Base-by-base conservation (phyloP, 2,329 filamentous ascomycete genomes). In the Ascochyta viciae-villosae region DNA sequence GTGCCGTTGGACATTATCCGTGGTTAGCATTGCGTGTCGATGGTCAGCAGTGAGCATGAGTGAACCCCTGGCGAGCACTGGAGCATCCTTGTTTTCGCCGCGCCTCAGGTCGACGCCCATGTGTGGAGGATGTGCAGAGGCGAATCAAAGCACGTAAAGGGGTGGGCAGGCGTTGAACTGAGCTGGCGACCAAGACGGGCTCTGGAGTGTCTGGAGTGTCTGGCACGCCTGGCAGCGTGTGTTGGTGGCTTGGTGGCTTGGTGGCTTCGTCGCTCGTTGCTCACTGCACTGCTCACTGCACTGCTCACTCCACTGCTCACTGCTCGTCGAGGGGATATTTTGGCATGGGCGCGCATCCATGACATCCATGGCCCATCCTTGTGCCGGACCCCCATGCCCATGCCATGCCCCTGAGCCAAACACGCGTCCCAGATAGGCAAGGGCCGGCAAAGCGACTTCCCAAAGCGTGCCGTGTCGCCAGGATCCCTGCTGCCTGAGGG, bases 381-480 rank as follows among this genome's bases (percentile, higher is more conserved):
- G 38, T 50, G 51, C 52, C 41, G n/a, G 48, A 33, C 27, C 24
- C 45, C 29, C 48, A 48, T 23, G 45, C 63, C 63, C 60, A 62
- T 64, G 62, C 27, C 27, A 63, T 15, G 16, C 24, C 13, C 35
- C 26, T 31, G 29, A 31, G 33, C 33, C 15, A 39, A 23, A 49
- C 31, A 58, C 41, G 50, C 27, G 42, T 48, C 62, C 61, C 48
- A 57, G 55, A 60, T 52, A 43, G 60, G 65, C 33, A 60, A 60
- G 53, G 42, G 29, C 54, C 44, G 29, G 29, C 29, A 13, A 31
- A 31, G 53, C 58, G 56, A 57, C 57, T 65, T 62, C 66, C 64
- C 39, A 61, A 64, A 59, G 31, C 56, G 58, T 56, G 61, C 54
- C 44, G 49, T 47, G 37, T 47, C 42, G 49, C 53, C 57, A 57